Base-by-base conservation (phyloP, 768 basidiomycete genomes). In the Mycena haematopus region DNA sequence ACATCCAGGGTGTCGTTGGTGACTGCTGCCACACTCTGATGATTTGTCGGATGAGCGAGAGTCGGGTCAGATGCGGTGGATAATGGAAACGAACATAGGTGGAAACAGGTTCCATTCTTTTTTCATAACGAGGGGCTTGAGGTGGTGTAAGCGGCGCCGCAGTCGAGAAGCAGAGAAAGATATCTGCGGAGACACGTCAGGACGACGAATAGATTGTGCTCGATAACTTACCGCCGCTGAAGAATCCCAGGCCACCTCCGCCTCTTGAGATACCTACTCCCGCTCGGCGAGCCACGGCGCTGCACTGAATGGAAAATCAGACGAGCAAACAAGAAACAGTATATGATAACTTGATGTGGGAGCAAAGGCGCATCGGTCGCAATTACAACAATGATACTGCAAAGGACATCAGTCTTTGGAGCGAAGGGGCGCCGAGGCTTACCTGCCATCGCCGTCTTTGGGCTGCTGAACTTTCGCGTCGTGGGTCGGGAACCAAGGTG, bases 1-100 rank as follows among this genome's bases (percentile, higher is more conserved):
- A 87, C 65, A 74, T 83, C 19, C 85, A 89, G 62, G 86, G 79
- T 1, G 74, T 88, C 61, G 71, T 86, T 1, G 85, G 84, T 0
- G 74, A 63, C 62, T 0, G 44, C 62, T 24, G 60, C 66, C 29
- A 67, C 62, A 11, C 44, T 56, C 66, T 67, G 35, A 42, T 42
- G 19, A 42, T 42, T n/a, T 6, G n/a, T 31, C 7, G 19, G 9
- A n/a, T 36, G 4, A 31, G 29, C 36, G 21, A 42, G 17, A 31
- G 42, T 13, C 1, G 24, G 29, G 45, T 13, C 1, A 40, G 15
- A 60, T 7, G 40, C 13, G 14, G 14, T 9, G 36, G 36, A 15
- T 1, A 42, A 17, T 13, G 36, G 14, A n/a, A n/a, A 42, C 65
- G 15, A 19, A 63, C 66, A 42, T 63, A 67, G 13, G 59, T 60